phyloP scores from a whole-genome alignment of 116 monocot genomes.

The Dioscorea cayenensis region DNA sequence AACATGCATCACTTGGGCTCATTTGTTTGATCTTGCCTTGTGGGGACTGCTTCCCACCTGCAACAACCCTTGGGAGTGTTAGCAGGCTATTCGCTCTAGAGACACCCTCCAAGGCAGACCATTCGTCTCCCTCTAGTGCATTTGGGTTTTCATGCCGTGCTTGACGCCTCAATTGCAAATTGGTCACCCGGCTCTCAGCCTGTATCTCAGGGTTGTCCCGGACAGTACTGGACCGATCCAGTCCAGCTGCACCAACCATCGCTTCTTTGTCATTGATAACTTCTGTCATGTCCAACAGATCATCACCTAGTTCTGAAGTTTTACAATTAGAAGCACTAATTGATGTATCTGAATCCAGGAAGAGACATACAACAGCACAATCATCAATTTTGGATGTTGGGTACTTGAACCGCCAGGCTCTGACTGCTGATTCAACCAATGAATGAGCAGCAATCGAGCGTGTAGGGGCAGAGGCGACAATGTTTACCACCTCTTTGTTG shows the following conservation, averaged over 20 bases:
- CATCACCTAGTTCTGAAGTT: conserved; percentile 5
- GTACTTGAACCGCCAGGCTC: conserved; percentile 55
- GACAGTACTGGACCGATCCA: background rate
- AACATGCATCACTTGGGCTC: background rate
- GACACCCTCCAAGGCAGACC: conserved; percentile 65
- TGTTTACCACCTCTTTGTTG: conserved; percentile 61
- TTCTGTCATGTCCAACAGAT: background rate
- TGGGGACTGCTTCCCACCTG: background rate
- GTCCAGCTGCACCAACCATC: background rate
- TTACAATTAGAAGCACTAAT: background rate
- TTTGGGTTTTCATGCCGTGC: background rate
- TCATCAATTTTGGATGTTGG: conserved; percentile 78
- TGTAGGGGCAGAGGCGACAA: conserved; percentile 45
- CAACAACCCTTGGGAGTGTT: conserved; percentile 44
- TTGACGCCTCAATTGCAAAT: too few relatives aligned
- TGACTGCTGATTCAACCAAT: conserved; percentile 56
- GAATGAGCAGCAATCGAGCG: conserved; percentile 49
- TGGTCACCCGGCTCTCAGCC: background rate
- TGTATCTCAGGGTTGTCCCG: conserved; percentile 1
- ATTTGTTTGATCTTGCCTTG: conserved; percentile 17
- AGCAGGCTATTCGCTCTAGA: conserved; percentile 39
- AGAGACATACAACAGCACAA: conserved; percentile 79
- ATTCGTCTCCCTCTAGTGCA: conserved; percentile 17
- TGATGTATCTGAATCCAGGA: conserved; percentile 21
- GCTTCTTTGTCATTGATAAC: background rate